These are phyloP conservation scores for Scolecobasidium constrictum DNA, from an alignment of 2,329 filamentous ascomycete genomes.

Conservation along the genomic window DNA sequence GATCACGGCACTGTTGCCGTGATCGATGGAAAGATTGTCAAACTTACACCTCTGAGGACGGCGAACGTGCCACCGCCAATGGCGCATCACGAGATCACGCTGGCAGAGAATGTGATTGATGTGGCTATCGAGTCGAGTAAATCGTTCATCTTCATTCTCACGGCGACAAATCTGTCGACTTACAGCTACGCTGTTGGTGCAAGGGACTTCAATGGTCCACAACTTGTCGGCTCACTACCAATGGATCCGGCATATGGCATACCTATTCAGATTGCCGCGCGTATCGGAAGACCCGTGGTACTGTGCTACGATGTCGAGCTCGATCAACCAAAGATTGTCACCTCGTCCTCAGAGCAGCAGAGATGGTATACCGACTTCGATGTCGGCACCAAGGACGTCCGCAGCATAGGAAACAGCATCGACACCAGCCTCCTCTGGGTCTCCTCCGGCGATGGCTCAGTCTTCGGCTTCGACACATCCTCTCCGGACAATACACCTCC, in stretches of 20 bases:
- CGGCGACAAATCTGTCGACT: constrained; percentile 53
- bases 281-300: background rate
- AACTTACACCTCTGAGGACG: constrained; percentile 72
- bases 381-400: background rate
- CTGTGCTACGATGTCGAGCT: background rate
- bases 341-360: background rate
- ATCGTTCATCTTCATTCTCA: constrained; percentile 56
- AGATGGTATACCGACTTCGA: background rate
- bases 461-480: background rate
- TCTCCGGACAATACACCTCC: background rate
- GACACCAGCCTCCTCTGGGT: background rate
- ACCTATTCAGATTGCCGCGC: constrained; percentile 2
- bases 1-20: constrained; percentile 75
- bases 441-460: background rate
- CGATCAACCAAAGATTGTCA: background rate
- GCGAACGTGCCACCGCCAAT: constrained; percentile 90
- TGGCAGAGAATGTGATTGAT: constrained; percentile 57
- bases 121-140: constrained; percentile 47
- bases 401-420: background rate
- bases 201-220: constrained; percentile 35
- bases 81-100: constrained; percentile 63
- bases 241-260: background rate
- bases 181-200: constrained; percentile 58
- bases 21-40: constrained; percentile 70
- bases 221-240: constrained; percentile 26